Base-by-base conservation (phyloP, 1,139 yeast genomes). In the Taphrina pruni region DNA sequence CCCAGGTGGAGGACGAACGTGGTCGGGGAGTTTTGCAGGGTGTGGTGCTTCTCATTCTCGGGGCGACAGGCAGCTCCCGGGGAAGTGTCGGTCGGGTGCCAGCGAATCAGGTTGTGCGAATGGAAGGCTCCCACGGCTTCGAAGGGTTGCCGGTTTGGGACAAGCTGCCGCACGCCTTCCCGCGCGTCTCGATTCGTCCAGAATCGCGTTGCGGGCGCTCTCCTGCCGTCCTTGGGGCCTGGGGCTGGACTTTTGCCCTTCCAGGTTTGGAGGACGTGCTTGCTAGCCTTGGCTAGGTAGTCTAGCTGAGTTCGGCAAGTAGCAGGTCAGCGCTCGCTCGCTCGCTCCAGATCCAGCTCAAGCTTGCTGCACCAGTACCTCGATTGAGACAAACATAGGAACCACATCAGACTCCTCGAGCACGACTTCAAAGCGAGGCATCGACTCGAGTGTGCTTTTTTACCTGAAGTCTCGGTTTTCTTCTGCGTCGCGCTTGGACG, bases 131-230 rank as follows among this genome's bases (percentile, higher is more conserved):
- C 32, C 32, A 26, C 2, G 32, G 32, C 32, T 26, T 26, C 32
- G 32, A 26, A 2, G 32, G 26, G 26, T n/a, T 46, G 36, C 54
- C 54, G 54, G 36, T 50, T 50, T 50, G n/a, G 54, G 54, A 50
- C 32, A 50, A 21, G n/a, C n/a, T 50, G n/a, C 54, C 54, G 54
- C 54, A 50, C 54, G 54, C 54, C 54, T 50, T 50, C 54, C 54
- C 54, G 54, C 8, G 54, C 32, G 54, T 11, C 54, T 50, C 54
- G 54, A 50, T 50, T 50, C 54, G 54, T 50, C 54, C 54, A 50
- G 54, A 21, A 50, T 50, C 54, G 54, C 54, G 54, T 50, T 50
- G 32, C 36, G 54, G 32, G 54, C 54, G 54, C 54, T 50, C 36
- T 26, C 54, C 36, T 26, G 54, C 54, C 54, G 54, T 50, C 54